Percentiles rank a stretch among this genome's conserved stretches.
phyloP scores from a whole-genome alignment of 1,284 basidiomycete genomes.

The Leccinum pachyderme region DNA sequence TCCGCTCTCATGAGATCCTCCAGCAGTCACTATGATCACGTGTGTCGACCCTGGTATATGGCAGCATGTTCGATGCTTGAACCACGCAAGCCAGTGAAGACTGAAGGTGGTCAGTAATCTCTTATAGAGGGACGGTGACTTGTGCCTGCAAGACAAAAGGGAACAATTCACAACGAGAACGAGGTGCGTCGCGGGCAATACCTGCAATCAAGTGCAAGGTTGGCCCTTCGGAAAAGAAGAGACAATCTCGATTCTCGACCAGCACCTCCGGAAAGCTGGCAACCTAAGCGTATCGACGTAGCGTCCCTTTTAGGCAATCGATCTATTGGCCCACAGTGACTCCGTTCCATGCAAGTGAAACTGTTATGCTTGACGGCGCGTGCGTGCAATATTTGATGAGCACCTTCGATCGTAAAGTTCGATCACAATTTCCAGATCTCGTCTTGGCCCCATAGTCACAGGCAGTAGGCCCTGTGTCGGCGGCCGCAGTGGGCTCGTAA shows the following conservation, averaged over 20 bases:
- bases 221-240: not conserved
- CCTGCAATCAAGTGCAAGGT: not conserved
- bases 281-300: not conserved
- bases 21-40: too few relatives aligned
- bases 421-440: not conserved
- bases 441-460: not conserved
- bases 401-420: not conserved
- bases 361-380: not conserved
- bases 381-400: not conserved
- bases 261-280: not conserved
- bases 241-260: not conserved
- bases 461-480: constrained; percentile 21
- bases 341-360: not conserved
- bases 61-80: not conserved
- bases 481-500: constrained; percentile 13
- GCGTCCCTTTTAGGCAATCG: not conserved
- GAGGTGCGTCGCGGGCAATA: not conserved
- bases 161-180: not conserved
- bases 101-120: not conserved
- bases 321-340: not conserved
- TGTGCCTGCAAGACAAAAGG: not conserved
- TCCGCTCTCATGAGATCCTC: too few relatives aligned
- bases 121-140: not conserved
- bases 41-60: too few relatives aligned
- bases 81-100: not conserved